Evolutionary conservation across 345 rosid species (phyloP), one percentile per base, ranked within the genome.

Genomic region (Pistacia atlantica): DNA sequence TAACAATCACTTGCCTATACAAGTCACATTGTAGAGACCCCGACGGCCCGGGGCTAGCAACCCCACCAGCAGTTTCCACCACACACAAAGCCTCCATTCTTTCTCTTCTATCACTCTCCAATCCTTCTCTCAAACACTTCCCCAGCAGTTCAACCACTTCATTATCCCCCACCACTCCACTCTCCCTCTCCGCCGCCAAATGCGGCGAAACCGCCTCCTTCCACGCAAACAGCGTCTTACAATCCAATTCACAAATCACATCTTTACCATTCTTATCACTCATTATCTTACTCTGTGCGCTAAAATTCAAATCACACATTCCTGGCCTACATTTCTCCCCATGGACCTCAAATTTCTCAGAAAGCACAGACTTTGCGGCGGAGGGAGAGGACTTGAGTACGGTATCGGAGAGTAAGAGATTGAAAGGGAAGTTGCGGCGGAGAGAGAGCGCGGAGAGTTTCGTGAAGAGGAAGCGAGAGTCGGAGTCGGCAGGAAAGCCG

Each of bases 11-110:
- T 45, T 81, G 90, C 99, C 98, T 81, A 69, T 93, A 96, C 64
- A 96, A 86, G 61, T 96, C 97, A 42, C 99, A 96, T 68, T 93
- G 99, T 76, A 92, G 95, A 71, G 98, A 82, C 22, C 98, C 97
- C 0, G 98, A 90, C 3, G 99, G 97, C 3, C 88, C 97, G 0
- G 98, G 98, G 67, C 97, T 93, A 0, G 98, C 99, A 61, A 96
- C 95, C 18, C 99, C 98, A 2, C 99, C 99, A 13, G 99, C 95
- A 64, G 99, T 92, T 83, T 96, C 98, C 55, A 96, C 87, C 59
- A 96, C 82, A 77, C 93, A 92, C 8, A 95, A 80, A 66, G 76
- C 74, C 55, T 83, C 81, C 72, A 76, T 61, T 75, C 56, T 57
- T 67, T 51, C 83, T n/a, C 54, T 42, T 17, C 49, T 42, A 71